These are phyloP conservation scores for Pyrenula massariospora DNA, from an alignment of 495 filamentous ascomycete species.

Conservation along the genomic window DNA sequence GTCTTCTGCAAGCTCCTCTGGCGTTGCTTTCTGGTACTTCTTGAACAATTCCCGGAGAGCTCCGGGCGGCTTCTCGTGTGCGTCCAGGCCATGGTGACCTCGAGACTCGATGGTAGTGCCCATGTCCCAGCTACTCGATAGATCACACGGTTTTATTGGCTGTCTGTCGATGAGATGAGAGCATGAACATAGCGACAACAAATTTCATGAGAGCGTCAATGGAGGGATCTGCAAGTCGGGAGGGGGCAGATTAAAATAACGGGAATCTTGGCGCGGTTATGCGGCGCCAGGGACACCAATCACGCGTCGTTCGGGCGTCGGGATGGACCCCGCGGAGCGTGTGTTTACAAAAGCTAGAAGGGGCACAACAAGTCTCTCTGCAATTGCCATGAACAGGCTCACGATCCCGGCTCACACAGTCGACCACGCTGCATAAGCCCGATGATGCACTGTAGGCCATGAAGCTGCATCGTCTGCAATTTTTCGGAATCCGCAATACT, in stretches of 20 bases:
- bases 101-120: too few species aligned
- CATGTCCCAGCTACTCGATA: too few species aligned
- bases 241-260: not conserved
- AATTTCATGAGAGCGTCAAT: too few species aligned
- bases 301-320: not conserved
- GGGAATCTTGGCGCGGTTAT: not conserved
- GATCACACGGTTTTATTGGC: too few species aligned
- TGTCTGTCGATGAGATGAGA: too few species aligned
- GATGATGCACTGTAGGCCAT: not conserved
- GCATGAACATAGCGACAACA: too few species aligned
- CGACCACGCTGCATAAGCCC: not conserved
- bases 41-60: slow-evolving; percentile 54
- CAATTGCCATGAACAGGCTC: not conserved
- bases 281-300: not conserved
- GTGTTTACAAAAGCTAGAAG: not conserved
- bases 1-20: slow-evolving; percentile 32
- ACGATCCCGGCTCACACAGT: not conserved
- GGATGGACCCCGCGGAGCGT: not conserved
- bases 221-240: too few species aligned
- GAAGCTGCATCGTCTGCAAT: not conserved
- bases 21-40: slow-evolving; percentile 36
- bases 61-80: slow-evolving; percentile 59
- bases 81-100: slow-evolving; percentile 37
- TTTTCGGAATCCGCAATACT: not conserved
- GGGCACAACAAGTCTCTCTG: not conserved